phyloP scores from a whole-genome alignment of 129 eudicot genomes.

The Artemisia annua region DNA sequence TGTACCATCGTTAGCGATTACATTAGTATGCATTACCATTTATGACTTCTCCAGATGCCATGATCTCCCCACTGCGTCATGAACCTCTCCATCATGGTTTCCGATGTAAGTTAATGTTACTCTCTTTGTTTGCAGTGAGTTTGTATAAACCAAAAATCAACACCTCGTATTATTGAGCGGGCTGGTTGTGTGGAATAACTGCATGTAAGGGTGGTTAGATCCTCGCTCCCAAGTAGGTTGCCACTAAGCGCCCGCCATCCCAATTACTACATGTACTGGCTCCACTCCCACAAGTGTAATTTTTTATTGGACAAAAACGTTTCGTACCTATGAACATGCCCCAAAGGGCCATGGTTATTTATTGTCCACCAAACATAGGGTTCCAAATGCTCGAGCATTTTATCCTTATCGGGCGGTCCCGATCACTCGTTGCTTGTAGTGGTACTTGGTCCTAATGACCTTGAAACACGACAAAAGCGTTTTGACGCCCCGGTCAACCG shows the following conservation, averaged over 20 bases:
- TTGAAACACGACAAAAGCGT: constrained; percentile 89
- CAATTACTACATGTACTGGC: constrained; percentile 89
- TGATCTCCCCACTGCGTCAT: constrained; percentile 76
- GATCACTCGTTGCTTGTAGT: constrained; percentile 70
- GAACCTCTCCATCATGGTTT: constrained; percentile 90
- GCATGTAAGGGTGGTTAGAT: constrained; percentile 49
- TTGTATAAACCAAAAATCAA: constrained; percentile 97
- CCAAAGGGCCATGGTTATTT: constrained; percentile 85
- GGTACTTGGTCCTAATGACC: constrained; percentile 99
- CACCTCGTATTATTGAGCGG: constrained; percentile 72
- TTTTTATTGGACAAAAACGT: constrained; percentile 88
- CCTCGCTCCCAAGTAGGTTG: constrained; percentile 92
- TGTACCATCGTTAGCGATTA: not conserved
- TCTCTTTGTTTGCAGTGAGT: constrained; percentile 69
- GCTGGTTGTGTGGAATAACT: constrained; percentile 81
- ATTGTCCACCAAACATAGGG: constrained; percentile 75
- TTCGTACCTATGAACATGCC: constrained; percentile 99
- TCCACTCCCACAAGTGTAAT: constrained; percentile 73
- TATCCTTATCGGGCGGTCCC: constrained; percentile 62
- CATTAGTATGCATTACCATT: constrained; percentile 35
- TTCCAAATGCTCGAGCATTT: constrained; percentile 72
- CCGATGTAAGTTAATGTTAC: constrained; percentile 75
- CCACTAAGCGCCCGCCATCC: constrained; percentile 96
- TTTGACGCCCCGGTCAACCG: constrained; percentile 72
- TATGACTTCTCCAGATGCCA: constrained; percentile 69